phyloP scores from a whole-genome alignment of 805 yeast species.

The Pichia paraexigua region DNA sequence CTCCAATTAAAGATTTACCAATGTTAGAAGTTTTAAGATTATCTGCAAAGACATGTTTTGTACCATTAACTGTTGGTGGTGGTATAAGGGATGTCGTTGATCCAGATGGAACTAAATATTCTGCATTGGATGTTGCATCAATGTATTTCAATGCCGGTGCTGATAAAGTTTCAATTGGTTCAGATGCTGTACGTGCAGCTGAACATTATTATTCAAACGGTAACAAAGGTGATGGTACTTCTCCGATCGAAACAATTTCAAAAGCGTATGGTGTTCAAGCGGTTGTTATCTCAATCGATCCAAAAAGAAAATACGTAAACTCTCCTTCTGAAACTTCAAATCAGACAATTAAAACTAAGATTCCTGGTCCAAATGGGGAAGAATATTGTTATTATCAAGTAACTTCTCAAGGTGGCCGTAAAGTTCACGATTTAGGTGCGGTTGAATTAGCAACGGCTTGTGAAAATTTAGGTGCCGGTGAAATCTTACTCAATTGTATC shows the following conservation, averaged over 20 bases:
- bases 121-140: conserved; percentile 88
- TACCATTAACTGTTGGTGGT: conserved; percentile 97
- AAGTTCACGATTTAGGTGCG: conserved; percentile 80
- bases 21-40: conserved; percentile 82
- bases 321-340: conserved; percentile 54
- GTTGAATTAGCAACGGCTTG: conserved; percentile 81
- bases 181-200: conserved; percentile 92
- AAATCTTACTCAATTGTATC: conserved; percentile 83
- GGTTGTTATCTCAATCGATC: conserved; percentile 97
- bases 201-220: conserved; percentile 64
- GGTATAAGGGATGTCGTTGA: conserved; percentile 90
- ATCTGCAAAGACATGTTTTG: conserved; percentile 88
- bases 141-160: conserved; percentile 95
- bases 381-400: conserved; percentile 89
- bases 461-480: conserved; percentile 95
- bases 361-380: conserved; percentile 85
- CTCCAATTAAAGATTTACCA: conserved; percentile 88
- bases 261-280: conserved; percentile 93
- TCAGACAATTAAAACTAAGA: conserved; percentile 52
- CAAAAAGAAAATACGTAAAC: conserved; percentile 74
- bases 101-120: conserved; percentile 68
- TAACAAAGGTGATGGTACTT: conserved; percentile 52
- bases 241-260: conserved; percentile 92
- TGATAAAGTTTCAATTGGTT: conserved; percentile 95
- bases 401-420: conserved; percentile 95